A percentile compares a stretch with the other conserved stretches of the same genome.
Conservation (phyloP, 805 yeast species). For the Metschnikowia kofuensis region DNA sequence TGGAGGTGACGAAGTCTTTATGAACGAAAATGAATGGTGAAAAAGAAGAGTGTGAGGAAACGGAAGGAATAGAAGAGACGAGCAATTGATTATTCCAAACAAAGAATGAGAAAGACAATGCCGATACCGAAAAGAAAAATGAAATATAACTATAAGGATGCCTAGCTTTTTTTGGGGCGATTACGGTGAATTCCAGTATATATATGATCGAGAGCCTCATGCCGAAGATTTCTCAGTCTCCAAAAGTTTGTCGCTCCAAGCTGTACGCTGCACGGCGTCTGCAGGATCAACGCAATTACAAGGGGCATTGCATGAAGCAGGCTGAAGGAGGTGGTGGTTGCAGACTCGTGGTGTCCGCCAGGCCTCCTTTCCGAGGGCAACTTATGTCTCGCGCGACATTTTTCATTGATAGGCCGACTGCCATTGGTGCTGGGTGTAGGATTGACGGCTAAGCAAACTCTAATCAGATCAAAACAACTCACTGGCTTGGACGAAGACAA, state of each 20-base stretch:
- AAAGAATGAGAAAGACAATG: slow-evolving; percentile 3
- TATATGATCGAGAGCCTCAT: slow-evolving; percentile 9
- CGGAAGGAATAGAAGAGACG: neutral
- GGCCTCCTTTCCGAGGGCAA: slow-evolving; percentile 11
- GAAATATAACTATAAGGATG: neutral
- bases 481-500: neutral
- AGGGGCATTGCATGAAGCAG: slow-evolving; percentile 9
- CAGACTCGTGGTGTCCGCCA: slow-evolving; percentile 2
- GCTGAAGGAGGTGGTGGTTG: slow-evolving; percentile 13
- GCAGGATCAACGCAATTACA: slow-evolving; percentile 8
- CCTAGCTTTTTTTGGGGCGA: slow-evolving; percentile 5
- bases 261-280: slow-evolving; percentile 8
- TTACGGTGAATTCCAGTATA: slow-evolving; percentile 8
- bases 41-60: neutral
- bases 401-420: neutral
- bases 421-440: neutral
- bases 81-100: slow-evolving; percentile 1
- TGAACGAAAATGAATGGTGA: slow-evolving; percentile 5
- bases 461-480: neutral
- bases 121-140: neutral
- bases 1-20: slow-evolving; percentile 3
- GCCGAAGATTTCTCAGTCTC: slow-evolving; percentile 7
- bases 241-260: slow-evolving; percentile 7
- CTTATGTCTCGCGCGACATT: slow-evolving; percentile 9
- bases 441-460: neutral